These are phyloP conservation scores for Lonicera japonica DNA, from an alignment of 129 eudicot genomes.

Conservation along the genomic window DNA sequence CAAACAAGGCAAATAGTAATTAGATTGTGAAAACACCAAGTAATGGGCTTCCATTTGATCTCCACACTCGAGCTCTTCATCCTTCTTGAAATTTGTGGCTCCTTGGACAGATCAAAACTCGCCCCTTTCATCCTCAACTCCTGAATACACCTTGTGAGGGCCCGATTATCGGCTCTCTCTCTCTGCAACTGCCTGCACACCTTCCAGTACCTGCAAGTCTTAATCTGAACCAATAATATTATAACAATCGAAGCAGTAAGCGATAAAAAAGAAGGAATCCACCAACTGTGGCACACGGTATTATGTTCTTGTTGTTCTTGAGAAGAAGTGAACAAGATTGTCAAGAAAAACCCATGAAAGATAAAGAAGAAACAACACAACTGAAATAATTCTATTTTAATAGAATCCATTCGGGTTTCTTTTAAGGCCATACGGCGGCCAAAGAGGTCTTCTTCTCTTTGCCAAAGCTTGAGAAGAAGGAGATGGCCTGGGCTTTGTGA, in stretches of 20 bases:
- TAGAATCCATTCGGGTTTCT: constrained; percentile 38
- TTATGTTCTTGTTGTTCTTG: background rate
- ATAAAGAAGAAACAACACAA: constrained; percentile 61
- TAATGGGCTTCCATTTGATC: constrained; percentile 69
- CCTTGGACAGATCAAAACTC: constrained; percentile 68
- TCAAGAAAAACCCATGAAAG: constrained; percentile 57
- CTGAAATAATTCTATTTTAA: constrained; percentile 47
- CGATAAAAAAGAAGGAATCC: constrained; percentile 63
- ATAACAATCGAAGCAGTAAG: constrained; percentile 31
- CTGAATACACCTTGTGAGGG: constrained; percentile 54
- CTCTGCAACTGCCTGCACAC: constrained; percentile 46
- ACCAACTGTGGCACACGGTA: constrained; percentile 45
- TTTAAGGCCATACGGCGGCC: constrained; percentile 33
- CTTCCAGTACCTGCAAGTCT: constrained; percentile 66
- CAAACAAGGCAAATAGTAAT: constrained; percentile 48
- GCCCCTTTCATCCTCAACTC: constrained; percentile 91
- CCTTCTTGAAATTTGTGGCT: constrained; percentile 46
- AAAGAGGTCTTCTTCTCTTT: constrained; percentile 62
- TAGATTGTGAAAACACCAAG: constrained; percentile 45
- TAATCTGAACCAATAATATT: constrained; percentile 51
- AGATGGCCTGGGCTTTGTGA: constrained; percentile 84
- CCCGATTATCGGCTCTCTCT: constrained; percentile 48
- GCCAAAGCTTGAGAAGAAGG: constrained; percentile 75
- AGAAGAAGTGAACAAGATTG: constrained; percentile 51
- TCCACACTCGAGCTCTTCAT: constrained; percentile 92